Evolutionary conservation across 1,284 basidiomycete species (phyloP).

Genomic region (Mycena citricolor): DNA sequence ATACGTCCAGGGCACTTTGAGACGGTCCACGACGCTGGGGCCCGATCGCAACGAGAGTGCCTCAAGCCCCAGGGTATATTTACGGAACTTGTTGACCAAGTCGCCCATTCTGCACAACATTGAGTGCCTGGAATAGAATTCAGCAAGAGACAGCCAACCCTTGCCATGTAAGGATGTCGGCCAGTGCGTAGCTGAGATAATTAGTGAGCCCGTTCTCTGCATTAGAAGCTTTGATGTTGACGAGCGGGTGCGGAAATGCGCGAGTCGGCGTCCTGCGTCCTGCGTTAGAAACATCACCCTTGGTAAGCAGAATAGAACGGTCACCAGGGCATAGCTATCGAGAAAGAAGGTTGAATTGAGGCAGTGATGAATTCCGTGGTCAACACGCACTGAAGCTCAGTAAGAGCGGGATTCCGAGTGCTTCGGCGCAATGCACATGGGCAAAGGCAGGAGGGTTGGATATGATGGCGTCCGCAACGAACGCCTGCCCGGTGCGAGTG

Average conservation of each 20-base stretch:
- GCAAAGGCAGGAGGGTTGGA: constrained; percentile 66
- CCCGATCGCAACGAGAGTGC: constrained; percentile 49
- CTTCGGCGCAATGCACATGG: constrained; percentile 65
- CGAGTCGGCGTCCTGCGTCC: constrained; percentile 50
- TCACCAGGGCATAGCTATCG: constrained; percentile 67
- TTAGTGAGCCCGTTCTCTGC: constrained; percentile 54
- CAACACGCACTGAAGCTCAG: constrained; percentile 45
- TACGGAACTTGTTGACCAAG: constrained; percentile 61
- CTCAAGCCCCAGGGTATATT: constrained; percentile 47
- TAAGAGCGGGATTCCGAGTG: constrained; percentile 57
- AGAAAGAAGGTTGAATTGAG: constrained; percentile 2
- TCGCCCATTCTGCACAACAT: constrained; percentile 48
- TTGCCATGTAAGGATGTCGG: constrained; percentile 59
- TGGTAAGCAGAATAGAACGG: not conserved
- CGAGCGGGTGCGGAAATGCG: constrained; percentile 63
- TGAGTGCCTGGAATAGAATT: not conserved
- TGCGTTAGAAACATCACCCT: not conserved
- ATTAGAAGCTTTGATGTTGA: constrained; percentile 53
- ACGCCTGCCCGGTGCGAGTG: constrained; percentile 40
- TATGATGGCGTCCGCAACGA: constrained; percentile 64
- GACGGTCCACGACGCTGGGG: constrained; percentile 52
- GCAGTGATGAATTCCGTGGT: not conserved
- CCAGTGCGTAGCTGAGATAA: constrained; percentile 55
- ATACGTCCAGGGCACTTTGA: constrained; percentile 70
- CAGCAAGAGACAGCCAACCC: constrained; percentile 40